Base-by-base conservation (phyloP, 139 green algal species). In the Zygnema cylindricum region DNA sequence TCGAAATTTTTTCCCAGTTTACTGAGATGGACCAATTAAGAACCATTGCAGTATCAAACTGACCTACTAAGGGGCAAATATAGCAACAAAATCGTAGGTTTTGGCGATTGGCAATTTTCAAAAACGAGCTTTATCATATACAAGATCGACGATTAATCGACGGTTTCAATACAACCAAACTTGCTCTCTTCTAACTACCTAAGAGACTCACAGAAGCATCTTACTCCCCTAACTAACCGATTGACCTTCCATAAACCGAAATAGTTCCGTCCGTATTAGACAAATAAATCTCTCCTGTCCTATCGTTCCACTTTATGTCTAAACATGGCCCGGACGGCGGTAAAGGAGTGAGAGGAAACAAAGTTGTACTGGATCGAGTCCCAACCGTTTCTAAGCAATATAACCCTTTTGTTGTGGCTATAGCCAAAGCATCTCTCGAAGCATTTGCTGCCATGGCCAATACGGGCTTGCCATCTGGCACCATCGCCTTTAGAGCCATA, bases 201-300 rank as follows among this genome's bases (percentile, higher is more conserved):
- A 63, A 63, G 49, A 16, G 16, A 63, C 7, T 16, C 49, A 63
- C 16, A 63, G 49, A 63, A 63, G 16, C n/a, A n/a, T n/a, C n/a
- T 63, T 63, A 16, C 16, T 7, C 49, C 16, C 49, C 49, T 16
- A 63, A 63, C 49, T 63, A 7, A 25, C 49, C 49, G 7, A 79
- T 25, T 54, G 77, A 41, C 81, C 69, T 87, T 3, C 43, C 30
- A 63, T 87, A 87, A 2, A 87, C 35, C 2, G n/a, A 69, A 7
- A 87, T 87, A 3, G 32, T 86, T 2, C 81, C 81, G 43, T 87
- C 81, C 2, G 2, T 36, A 35, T 38, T 40, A 43, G 2, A 39
- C 39, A 78, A 22, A 63, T 87, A 87, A 2, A 87, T 16, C 30
- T 87, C 81, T 3, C 81, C 81, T 33, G 81, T 87, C 23, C 81